Base-by-base conservation (phyloP, 2,329 filamentous ascomycete genomes). In the Fusarium sp. region DNA sequence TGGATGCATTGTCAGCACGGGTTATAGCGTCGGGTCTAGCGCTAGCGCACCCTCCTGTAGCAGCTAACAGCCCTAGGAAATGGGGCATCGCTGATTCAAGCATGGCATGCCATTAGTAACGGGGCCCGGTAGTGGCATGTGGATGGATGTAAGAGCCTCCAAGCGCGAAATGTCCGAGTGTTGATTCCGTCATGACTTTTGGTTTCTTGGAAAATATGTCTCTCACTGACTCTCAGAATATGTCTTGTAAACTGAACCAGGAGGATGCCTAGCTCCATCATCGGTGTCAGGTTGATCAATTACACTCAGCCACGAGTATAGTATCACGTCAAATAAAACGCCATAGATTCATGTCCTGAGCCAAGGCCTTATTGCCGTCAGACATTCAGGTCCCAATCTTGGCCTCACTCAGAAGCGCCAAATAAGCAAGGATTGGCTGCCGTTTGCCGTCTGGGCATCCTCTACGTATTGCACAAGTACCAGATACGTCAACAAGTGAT, bases 401-500 rank as follows among this genome's bases (percentile, higher is more conserved):
- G 60, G 69, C 52, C 42, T 67, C 42, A 26, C 40, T 42, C 38
- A 64, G 37, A 33, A 54, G 35, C 32, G 38, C 41, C 30, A 32
- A 40, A 46, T 54, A 54, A 49, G 40, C 60, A 71, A 55, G 60
- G 56, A 44, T 60, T 53, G 35, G 32, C 53, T 73, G 70, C 70
- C 70, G 67, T 61, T 61, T 68, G 60, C 70, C 70, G 70, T 71
- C 70, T 73, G 50, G 70, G 70, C 70, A 42, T 48, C 9, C 15
- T 53, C 17, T 53, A 50, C 44, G 70, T 72, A 71, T 27, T 62
- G 10, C 20, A 20, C 42, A 73, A 56, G 65, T 67, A 67, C 54
- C 61, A 5, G 49, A 45, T 73, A 72, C 69, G 44, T 59, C 23
- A n/a, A 54, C 35, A 18, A 14, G 18, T 38, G 35, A 53, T 58